Percentiles rank a stretch among this genome's conserved stretches.
These are phyloP conservation scores for Sphenostylis stenocarpa DNA, from an alignment of 306 rosid genomes.

Conservation along the genomic window DNA sequence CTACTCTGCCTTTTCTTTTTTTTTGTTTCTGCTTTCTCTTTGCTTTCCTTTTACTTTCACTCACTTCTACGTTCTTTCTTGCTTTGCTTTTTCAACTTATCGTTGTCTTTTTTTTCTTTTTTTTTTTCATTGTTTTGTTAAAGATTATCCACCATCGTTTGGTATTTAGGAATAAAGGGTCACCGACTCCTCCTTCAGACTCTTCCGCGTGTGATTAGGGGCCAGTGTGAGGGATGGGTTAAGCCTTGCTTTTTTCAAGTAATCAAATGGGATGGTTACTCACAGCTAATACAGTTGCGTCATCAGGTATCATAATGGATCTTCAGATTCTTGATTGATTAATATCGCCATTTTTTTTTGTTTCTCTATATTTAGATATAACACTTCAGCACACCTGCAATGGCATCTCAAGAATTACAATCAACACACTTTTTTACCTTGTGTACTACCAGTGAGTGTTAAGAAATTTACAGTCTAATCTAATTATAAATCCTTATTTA, in stretches of 20 bases:
- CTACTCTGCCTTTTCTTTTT: constrained; percentile 8
- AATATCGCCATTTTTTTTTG: background rate
- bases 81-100: background rate
- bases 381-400: background rate
- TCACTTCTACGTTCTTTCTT: constrained; percentile 16
- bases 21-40: background rate
- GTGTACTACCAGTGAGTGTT: too few species aligned
- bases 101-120: background rate
- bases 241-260: background rate
- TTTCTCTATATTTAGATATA: background rate
- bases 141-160: constrained; percentile 30
- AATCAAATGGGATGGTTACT: background rate
- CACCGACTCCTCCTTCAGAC: constrained; percentile 38
- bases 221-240: constrained; percentile 38
- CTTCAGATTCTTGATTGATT: background rate
- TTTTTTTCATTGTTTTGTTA: background rate
- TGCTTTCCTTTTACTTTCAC: constrained; percentile 24
- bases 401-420: background rate
- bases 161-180: constrained; percentile 40
- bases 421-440: background rate
- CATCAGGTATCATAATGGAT: constrained; percentile 17
- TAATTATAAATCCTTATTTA: too few species aligned
- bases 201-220: constrained; percentile 42
- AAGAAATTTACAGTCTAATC: too few species aligned
- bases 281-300: constrained; percentile 25